Conservation (phyloP, 768 basidiomycete species). For the Tephrocybe sp. region DNA sequence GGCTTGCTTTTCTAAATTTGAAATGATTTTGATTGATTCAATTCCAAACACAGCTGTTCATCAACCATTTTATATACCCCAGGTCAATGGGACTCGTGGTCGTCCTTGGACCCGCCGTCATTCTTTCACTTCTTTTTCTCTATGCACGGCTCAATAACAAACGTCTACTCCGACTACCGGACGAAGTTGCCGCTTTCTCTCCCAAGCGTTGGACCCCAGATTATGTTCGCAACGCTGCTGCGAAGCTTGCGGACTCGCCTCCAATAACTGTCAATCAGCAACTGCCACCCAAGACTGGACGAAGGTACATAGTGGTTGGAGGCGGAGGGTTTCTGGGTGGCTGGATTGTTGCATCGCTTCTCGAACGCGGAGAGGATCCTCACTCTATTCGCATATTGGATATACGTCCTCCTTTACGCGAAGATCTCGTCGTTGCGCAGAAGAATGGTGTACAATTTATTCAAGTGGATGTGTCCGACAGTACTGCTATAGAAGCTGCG, state of each 20-base stretch:
- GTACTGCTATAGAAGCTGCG: constrained; percentile 51
- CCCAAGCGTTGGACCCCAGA: constrained; percentile 49
- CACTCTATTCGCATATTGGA: constrained; percentile 66
- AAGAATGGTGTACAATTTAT: constrained; percentile 55
- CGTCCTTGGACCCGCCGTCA: background rate
- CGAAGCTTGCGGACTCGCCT: constrained; percentile 32
- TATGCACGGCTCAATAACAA: constrained; percentile 50
- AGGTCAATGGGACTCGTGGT: constrained; percentile 7
- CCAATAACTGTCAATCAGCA: constrained; percentile 39
- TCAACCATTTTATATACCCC: background rate
- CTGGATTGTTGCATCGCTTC: constrained; percentile 70
- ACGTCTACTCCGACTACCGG: constrained; percentile 50
- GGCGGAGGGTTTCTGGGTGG: constrained; percentile 78
- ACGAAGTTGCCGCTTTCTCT: constrained; percentile 46
- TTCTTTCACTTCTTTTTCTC: constrained; percentile 21
- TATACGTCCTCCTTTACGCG: constrained; percentile 57
- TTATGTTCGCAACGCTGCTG: constrained; percentile 38
- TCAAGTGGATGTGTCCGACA: constrained; percentile 58
- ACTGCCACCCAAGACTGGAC: constrained; percentile 67
- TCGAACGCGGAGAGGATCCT: constrained; percentile 72
- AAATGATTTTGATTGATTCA: too few species aligned
- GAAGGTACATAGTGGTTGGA: constrained; percentile 75
- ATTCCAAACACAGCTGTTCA: too few species aligned
- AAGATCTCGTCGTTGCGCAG: constrained; percentile 54
- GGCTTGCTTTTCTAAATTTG: too few species aligned